Evolutionary conservation across 306 rosid genomes (phyloP).

Genomic region (Vigna nakashimae): DNA sequence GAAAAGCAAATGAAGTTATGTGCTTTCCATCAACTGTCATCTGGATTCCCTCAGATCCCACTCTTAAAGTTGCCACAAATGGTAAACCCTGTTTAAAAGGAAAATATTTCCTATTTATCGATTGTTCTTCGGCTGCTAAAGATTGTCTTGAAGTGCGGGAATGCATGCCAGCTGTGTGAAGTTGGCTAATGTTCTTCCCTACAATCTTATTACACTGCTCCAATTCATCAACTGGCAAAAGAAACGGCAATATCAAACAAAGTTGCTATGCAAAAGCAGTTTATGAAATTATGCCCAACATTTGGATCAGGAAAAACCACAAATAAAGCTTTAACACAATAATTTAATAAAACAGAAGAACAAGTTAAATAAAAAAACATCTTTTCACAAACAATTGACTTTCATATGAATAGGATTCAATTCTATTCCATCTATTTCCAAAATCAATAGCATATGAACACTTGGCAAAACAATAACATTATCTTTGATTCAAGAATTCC

Average conservation of each 20-base stretch:
- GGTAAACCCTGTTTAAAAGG: conserved; percentile 96
- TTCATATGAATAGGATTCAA: conserved; percentile 7
- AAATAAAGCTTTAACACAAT: conserved; percentile 26
- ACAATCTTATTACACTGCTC: conserved; percentile 95
- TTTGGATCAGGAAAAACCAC: conserved; percentile 29
- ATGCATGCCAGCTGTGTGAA: conserved; percentile 38
- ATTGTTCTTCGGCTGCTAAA: conserved; percentile 57
- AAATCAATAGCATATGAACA: conserved; percentile 8
- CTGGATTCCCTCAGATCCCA: conserved; percentile 96
- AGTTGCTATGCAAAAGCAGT: conserved; percentile 9
- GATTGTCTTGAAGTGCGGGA: conserved; percentile 64
- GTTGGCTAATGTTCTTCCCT: conserved; percentile 66
- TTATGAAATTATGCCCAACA: conserved; percentile 22
- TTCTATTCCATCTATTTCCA: conserved; percentile 34
- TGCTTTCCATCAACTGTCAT: conserved; percentile 99
- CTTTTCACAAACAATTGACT: conserved; percentile 19
- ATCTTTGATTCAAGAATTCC: conserved; percentile 16
- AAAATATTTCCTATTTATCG: conserved; percentile 67
- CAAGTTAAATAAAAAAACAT: background rate
- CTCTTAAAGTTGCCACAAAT: conserved; percentile 95
- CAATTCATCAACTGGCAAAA: conserved; percentile 89
- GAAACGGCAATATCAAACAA: conserved; percentile 43
- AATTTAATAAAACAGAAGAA: background rate
- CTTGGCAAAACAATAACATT: conserved; percentile 7
- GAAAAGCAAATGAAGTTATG: conserved; percentile 88